A percentile compares a stretch with the other conserved stretches of the same genome.
Evolutionary conservation across 75 land plant genomes (phyloP).

Genomic region (Cunninghamia lanceolata): DNA sequence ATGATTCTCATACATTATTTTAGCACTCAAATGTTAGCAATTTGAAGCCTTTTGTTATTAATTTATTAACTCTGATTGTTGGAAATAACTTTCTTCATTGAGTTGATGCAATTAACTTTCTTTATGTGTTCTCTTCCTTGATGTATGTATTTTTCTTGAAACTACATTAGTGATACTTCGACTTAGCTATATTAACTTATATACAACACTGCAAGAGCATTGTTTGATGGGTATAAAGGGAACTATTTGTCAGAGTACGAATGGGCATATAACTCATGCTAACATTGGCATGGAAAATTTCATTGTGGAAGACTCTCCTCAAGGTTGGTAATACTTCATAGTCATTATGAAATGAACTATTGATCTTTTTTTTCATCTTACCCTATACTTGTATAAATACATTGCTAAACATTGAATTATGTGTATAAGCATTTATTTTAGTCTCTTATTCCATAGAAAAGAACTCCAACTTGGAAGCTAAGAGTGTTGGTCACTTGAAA

Average conservation of each 20-base stretch:
- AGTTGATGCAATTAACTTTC: not conserved
- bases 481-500: not conserved
- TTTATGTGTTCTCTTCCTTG: not conserved
- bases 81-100: not conserved
- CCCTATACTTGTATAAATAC: not conserved
- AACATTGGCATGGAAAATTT: slow-evolving; percentile 97
- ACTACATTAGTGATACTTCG: not conserved
- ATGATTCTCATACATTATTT: slow-evolving; percentile 92
- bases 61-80: not conserved
- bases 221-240: no score
- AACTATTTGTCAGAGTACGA: slow-evolving; percentile 94
- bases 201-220: slow-evolving; percentile 55
- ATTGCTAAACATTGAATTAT: not conserved
- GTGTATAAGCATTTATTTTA: not conserved
- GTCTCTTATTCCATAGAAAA: not conserved
- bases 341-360: not conserved
- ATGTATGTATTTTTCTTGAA: not conserved
- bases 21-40: slow-evolving; percentile 88
- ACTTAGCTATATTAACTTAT: not conserved
- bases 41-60: not conserved
- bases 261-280: slow-evolving; percentile 99
- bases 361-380: not conserved
- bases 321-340: no score
- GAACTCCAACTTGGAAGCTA: not conserved
- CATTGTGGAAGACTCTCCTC: no score